Conservation (phyloP, 2,329 filamentous ascomycete genomes). For the Coniochaeta prunicola region DNA sequence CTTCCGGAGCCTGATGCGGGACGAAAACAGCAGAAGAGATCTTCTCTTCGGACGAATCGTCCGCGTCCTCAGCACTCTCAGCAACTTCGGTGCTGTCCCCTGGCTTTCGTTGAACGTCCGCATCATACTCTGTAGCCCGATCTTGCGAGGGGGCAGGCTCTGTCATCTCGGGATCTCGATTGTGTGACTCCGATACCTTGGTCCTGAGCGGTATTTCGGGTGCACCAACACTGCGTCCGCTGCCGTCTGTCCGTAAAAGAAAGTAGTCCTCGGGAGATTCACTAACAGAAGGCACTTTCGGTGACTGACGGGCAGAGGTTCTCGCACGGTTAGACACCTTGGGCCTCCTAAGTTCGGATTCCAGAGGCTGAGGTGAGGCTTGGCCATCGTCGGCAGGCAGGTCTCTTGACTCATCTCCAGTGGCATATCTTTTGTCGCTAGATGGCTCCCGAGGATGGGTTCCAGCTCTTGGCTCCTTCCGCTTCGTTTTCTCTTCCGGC, state of each 20-base stretch:
- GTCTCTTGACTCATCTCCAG: background rate
- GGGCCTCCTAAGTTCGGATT: background rate
- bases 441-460: constrained; percentile 28
- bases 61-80: constrained; percentile 38
- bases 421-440: constrained; percentile 21
- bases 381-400: background rate
- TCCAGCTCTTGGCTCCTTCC: constrained; percentile 35
- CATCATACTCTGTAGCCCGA: background rate
- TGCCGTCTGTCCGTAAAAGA: constrained; percentile 3
- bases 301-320: constrained; percentile 6
- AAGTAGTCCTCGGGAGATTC: constrained; percentile 15
- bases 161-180: constrained; percentile 3
- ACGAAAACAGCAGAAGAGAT: constrained; percentile 82
- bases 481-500: constrained; percentile 50
- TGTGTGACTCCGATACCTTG: constrained; percentile 2
- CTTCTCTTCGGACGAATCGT: constrained; percentile 71
- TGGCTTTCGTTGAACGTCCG: constrained; percentile 25
- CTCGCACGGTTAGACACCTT: constrained; percentile 3
- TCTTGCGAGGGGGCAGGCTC: background rate
- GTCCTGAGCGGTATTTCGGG: background rate
- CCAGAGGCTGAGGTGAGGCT: background rate
- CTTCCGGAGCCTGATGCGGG: constrained; percentile 58
- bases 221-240: background rate
- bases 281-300: constrained; percentile 6
- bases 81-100: constrained; percentile 29